Base-by-base conservation (phyloP, 176 grass and related monocot species). In the Saccharum officinarum region DNA sequence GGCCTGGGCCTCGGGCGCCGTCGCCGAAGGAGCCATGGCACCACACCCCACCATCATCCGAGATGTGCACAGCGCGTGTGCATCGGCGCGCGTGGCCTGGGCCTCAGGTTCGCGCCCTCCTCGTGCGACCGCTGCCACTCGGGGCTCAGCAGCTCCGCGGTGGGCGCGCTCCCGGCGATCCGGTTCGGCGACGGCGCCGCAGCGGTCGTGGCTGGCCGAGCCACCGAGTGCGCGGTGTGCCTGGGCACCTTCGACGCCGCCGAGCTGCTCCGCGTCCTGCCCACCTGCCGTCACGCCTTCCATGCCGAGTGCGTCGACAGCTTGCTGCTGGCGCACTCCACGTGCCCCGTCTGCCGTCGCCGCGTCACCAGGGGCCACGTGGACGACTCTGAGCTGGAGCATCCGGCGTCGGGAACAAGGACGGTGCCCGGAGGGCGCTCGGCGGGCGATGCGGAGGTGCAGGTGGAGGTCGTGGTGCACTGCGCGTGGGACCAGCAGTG, bases 191-290 rank as follows among this genome's bases (percentile, higher is more conserved):
- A 85, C n/a, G n/a, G n/a, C n/a, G n/a, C n/a, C n/a, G n/a, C n/a
- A n/a, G n/a, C n/a, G n/a, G n/a, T n/a, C n/a, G n/a, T n/a, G n/a
- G n/a, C n/a, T 2, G 85, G 12, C 44, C 15, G 28, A 42, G 62
- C 62, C 64, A 71, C 76, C 1, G 84, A 87, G 75, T 92, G 87
- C 87, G 84, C 87, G 5, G 88, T 90, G 47, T 93, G 91, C 81
- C 77, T 85, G 6, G 84, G 40, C 44, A 3, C 73, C 68, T 87
- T 90, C 81, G 46, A 72, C 77, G 71, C 81, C 5, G 88, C 50
- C n/a, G 91, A 87, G 85, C 65, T 82, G 38, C 59, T 90, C 71
- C 85, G 91, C 20, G 88, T 90, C 30, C 67, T 93, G 57, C 85
- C 91, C 6, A 18, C 25, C 45, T 93, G 88, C 85, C 47, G 25